phyloP scores from a whole-genome alignment of 371 early-diverging fungal genomes.

The Mucor mucedo region DNA sequence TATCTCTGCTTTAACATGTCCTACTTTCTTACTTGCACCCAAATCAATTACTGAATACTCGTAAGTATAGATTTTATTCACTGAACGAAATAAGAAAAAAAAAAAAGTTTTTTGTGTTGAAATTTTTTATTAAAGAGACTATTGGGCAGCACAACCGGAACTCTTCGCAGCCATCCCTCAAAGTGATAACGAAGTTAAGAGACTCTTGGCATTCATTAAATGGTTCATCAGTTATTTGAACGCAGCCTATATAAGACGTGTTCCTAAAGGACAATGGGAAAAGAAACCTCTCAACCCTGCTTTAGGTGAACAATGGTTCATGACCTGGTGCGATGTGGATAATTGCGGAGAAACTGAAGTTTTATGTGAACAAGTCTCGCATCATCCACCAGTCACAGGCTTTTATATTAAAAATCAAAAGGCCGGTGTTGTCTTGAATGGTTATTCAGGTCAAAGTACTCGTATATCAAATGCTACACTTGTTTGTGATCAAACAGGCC shows the following conservation, averaged over 20 bases:
- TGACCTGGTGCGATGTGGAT: conserved; percentile 71
- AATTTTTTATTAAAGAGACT: conserved; percentile 50
- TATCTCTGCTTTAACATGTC: conserved; percentile 75
- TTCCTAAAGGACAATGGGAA: conserved; percentile 62
- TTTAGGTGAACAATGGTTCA: conserved; percentile 79
- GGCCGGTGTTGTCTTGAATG: conserved; percentile 69
- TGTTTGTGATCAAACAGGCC: conserved; percentile 52
- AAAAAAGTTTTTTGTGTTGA: neutral
- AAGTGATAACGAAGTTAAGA: conserved; percentile 62
- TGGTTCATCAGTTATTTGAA: conserved; percentile 83
- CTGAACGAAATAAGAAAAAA: neutral
- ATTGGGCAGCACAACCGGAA: conserved; percentile 76
- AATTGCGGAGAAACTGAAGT: conserved; percentile 65
- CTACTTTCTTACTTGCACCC: conserved; percentile 74
- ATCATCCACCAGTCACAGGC: conserved; percentile 77
- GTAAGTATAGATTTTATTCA: conserved; percentile 40
- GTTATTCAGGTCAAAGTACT: conserved; percentile 67
- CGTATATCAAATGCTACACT: conserved; percentile 47
- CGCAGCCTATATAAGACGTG: conserved; percentile 62
- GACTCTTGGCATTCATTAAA: conserved; percentile 68
- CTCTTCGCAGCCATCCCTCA: conserved; percentile 68
- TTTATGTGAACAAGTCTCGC: conserved; percentile 75
- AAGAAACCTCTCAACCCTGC: conserved; percentile 88
- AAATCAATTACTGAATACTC: conserved; percentile 78
- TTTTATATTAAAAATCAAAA: conserved; percentile 70